Base-by-base conservation (phyloP, 768 basidiomycete genomes). In the Tylopilus balloui region DNA sequence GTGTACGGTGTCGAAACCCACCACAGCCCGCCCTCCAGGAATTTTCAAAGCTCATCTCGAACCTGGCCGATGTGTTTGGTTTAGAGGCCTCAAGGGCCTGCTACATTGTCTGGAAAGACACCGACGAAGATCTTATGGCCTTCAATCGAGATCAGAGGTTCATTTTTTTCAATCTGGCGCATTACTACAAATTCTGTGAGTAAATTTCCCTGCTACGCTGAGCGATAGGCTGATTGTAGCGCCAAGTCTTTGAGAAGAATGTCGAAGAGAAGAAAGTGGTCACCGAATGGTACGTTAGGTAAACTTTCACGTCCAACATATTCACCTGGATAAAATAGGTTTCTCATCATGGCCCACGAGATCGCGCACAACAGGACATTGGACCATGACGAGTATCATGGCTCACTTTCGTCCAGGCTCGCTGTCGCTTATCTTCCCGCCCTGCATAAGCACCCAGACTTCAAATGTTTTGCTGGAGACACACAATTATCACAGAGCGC, bases 261-360 rank as follows among this genome's bases (percentile, higher is more conserved):
- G 20, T 29, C 0, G 56, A 56, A 1, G 28, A 29, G 31, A 56
- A 27, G 51, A 54, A 40, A 17, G 17, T 31, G 7, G 11, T 46
- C 8, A 50, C 37, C 0, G 51, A 54, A 4, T 57, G 56, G 56
- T 57, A 55, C 11, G 56, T 46, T 3, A 4, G 36, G 10, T 29
- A n/a, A 25, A 28, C 6, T 4, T 25, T 7, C 11, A 12, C 7
- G 11, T 6, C 5, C 13, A 20, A 47, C 12, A 14, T 2, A 35
- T 8, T 48, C 9, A 54, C 21, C 32, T 31, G 12, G 0, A 20
- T 35, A 20, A 7, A 34, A 44, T 12, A 64, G 63, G 63, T 64
- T 56, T 27, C 58, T 66, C 28, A 59, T 64, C 3, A 62, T 66
- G 51, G 62, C 55, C 2, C 63, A 64, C 14, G 63, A 64, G 43